Conservation (phyloP, 805 yeast species). For the Kurtzmaniella fragi region DNA sequence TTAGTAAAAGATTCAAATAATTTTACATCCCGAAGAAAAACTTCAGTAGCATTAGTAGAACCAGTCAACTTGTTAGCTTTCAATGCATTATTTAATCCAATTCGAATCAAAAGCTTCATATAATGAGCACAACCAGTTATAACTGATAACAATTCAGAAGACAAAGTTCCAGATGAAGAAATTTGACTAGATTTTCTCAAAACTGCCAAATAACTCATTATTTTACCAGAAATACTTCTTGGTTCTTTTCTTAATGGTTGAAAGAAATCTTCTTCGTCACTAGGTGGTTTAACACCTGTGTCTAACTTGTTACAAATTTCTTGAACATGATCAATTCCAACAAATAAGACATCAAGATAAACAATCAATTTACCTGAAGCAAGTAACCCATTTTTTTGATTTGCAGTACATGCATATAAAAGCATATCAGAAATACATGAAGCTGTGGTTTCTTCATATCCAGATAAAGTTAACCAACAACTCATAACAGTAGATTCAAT, state of each 20-base stretch:
- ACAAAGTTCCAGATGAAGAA: slow-evolving; percentile 37
- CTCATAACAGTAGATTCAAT: slow-evolving; percentile 55
- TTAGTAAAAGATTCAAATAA: slow-evolving; percentile 17
- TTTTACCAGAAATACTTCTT: slow-evolving; percentile 78
- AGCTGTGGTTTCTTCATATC: slow-evolving; percentile 88
- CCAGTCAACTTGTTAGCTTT: slow-evolving; percentile 54
- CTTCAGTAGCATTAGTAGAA: slow-evolving; percentile 57
- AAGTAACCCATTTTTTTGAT: slow-evolving; percentile 59
- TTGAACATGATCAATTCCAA: slow-evolving; percentile 57
- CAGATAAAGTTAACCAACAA: slow-evolving; percentile 84
- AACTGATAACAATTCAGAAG: slow-evolving; percentile 69
- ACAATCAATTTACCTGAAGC: slow-evolving; percentile 70
- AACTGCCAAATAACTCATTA: slow-evolving; percentile 83
- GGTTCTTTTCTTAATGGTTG: slow-evolving; percentile 58
- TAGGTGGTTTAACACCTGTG: background rate
- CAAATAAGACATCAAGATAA: slow-evolving; percentile 71
- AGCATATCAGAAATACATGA: slow-evolving; percentile 88
- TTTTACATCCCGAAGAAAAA: slow-evolving; percentile 52
- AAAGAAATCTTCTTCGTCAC: slow-evolving; percentile 17
- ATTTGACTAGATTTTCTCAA: slow-evolving; percentile 55
- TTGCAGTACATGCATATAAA: slow-evolving; percentile 71
- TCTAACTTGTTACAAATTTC: slow-evolving; percentile 11
- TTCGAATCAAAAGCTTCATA: slow-evolving; percentile 75
- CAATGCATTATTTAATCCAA: slow-evolving; percentile 75
- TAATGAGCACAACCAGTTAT: slow-evolving; percentile 93